Evolutionary conservation across 129 eudicot species (phyloP), one percentile per base, ranked within the genome.

Genomic region (Daucus carota): DNA sequence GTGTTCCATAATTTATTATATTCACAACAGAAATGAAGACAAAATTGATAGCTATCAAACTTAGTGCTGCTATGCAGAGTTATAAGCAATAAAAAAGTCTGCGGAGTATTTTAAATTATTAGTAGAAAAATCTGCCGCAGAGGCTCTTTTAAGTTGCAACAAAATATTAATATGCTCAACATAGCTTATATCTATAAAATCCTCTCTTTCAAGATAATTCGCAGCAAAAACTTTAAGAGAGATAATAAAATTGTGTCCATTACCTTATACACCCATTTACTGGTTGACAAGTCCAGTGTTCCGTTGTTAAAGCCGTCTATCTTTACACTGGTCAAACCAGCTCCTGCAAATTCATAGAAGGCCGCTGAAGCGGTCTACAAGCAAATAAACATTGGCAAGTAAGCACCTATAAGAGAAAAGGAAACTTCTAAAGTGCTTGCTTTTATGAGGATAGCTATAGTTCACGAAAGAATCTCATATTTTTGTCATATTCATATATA

Each of bases 321-420:
- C 68, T 78, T 85, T 67, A 92, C 84, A 74, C 84, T 89, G 11
- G 96, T 89, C 60, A 91, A 83, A 80, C 99, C 99, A 3, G 99
- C 97, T 82, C 96, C 97, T 60, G 83, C 68, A 93, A 92, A 91
- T 85, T 95, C 99, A 50, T 95, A 89, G 76, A 86, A 83, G 47
- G 96, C 83, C 68, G 96, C 93, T 79, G 97, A 96, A 76, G 83
- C 88, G 96, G 92, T 60, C 32, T n/a, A 60, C 69, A 33, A 72
- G 50, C 60, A 60, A 26, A 70, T 3, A 43, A 62, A 41, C 9
- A 0, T n/a, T n/a, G 57, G 71, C 26, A 43, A 70, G 17, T 57
- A 8, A n/a, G 16, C 12, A 4, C 9, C 29, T 22, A 57, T 8
- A 22, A 7, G 17, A 18, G 13, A 60, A 60, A 60, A 60, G 36